These are phyloP conservation scores for Termitomyces sp. DNA, from an alignment of 768 basidiomycete genomes.

Conservation along the genomic window DNA sequence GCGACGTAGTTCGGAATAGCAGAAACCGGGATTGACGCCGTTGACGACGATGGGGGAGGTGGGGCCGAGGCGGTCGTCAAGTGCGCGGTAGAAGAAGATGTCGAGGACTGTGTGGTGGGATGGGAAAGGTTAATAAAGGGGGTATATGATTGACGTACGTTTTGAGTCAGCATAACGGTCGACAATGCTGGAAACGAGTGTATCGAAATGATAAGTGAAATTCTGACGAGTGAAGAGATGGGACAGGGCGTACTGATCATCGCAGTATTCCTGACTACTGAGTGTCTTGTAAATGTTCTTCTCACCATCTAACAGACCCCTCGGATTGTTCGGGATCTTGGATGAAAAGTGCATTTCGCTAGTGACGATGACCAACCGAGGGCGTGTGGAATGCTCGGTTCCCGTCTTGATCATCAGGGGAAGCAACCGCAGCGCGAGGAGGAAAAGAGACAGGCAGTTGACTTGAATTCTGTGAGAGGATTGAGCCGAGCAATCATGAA, in stretches of 20 bases:
- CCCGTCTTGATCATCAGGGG: conserved; percentile 39
- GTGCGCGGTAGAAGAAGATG: conserved; percentile 31
- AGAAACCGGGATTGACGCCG: conserved; percentile 36
- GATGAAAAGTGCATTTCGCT: conserved; percentile 39
- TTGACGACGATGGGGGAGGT: conserved; percentile 26
- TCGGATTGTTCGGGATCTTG: conserved; percentile 15
- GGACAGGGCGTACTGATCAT: background rate
- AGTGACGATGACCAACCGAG: conserved; percentile 38
- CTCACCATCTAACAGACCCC: conserved; percentile 13
- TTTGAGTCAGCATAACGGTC: background rate
- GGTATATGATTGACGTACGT: background rate
- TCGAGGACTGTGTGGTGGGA: conserved; percentile 36
- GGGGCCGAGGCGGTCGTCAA: conserved; percentile 24
- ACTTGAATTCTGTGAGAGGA: conserved; percentile 38
- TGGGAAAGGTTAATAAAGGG: too few species aligned
- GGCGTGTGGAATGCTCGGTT: conserved; percentile 20
- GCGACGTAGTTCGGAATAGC: conserved; percentile 30
- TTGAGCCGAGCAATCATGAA: background rate
- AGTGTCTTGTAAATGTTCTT: conserved; percentile 17
- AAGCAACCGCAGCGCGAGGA: conserved; percentile 38
- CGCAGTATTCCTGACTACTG: conserved; percentile 19
- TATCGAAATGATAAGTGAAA: background rate
- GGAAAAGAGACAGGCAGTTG: conserved; percentile 38
- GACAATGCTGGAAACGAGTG: background rate
- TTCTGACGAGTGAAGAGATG: background rate